Percentiles rank a stretch among this genome's conserved stretches.
Conservation (phyloP, 2,329 filamentous ascomycete genomes). For the Rhynchosporium agropyri region DNA sequence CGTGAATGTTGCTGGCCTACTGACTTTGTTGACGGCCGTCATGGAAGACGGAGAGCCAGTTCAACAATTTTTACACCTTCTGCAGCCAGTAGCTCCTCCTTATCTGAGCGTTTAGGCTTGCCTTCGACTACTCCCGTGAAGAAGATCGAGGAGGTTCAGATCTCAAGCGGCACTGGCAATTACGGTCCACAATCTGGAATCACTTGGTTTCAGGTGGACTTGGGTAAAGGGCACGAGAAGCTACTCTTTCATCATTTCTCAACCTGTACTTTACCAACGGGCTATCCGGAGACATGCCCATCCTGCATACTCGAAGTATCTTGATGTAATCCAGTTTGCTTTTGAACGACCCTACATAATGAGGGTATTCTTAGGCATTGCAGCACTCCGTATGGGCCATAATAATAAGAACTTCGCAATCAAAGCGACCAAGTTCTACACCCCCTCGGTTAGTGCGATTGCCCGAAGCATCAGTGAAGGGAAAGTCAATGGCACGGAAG, state of each 20-base stretch:
- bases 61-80: neutral
- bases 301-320: neutral
- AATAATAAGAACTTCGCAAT: constrained; percentile 3
- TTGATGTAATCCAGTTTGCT: neutral
- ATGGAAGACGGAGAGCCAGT: constrained; percentile 1
- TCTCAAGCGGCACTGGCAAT: neutral
- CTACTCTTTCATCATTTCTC: constrained; percentile 9
- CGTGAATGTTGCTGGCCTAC: constrained; percentile 6
- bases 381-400: neutral
- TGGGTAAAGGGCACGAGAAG: neutral
- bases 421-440: constrained; percentile 4
- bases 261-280: neutral
- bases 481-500: constrained; percentile 4
- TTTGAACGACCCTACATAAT: constrained; percentile 4
- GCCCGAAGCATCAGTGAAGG: constrained; percentile 6
- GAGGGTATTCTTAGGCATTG: constrained; percentile 3
- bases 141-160: neutral
- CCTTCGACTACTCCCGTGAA: neutral
- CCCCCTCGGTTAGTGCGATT: neutral
- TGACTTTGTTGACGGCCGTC: neutral
- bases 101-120: neutral
- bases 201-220: neutral
- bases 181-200: neutral
- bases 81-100: neutral
- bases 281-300: constrained; percentile 1